Evolutionary conservation across 2,329 filamentous ascomycete genomes (phyloP).

Genomic region (Thelonectria rubi): DNA sequence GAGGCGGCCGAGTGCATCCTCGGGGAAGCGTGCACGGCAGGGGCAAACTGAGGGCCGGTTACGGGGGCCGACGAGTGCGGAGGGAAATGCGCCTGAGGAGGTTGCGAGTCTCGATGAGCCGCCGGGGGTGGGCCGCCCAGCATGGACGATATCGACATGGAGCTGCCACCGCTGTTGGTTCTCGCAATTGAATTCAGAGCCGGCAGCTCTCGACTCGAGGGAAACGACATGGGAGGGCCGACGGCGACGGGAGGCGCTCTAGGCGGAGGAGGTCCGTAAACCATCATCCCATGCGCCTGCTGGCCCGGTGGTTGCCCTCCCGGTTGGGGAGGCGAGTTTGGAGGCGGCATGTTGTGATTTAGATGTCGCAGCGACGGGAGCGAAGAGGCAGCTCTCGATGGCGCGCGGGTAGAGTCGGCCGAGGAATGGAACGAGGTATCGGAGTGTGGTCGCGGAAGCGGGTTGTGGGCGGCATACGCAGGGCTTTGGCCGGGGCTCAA

Average conservation of each 20-base stretch:
- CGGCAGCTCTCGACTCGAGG: slow-evolving; percentile 61
- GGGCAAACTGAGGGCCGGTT: slow-evolving; percentile 57
- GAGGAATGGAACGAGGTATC: slow-evolving; percentile 55
- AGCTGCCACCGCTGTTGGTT: slow-evolving; percentile 57
- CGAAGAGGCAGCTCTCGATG: slow-evolving; percentile 57
- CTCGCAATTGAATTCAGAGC: slow-evolving; percentile 61
- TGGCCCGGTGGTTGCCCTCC: slow-evolving; percentile 44
- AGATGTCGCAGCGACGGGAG: slow-evolving; percentile 49
- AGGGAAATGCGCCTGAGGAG: slow-evolving; percentile 53
- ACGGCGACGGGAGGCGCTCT: slow-evolving; percentile 54
- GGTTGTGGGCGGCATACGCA: slow-evolving; percentile 46
- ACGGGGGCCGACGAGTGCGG: slow-evolving; percentile 52
- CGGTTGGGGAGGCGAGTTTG: slow-evolving; percentile 54
- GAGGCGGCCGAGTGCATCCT: slow-evolving; percentile 62
- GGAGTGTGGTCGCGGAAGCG: slow-evolving; percentile 49
- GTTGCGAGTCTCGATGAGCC: slow-evolving; percentile 52
- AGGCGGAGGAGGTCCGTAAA: slow-evolving; percentile 58
- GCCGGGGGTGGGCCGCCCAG: slow-evolving; percentile 60
- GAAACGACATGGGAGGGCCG: slow-evolving; percentile 56
- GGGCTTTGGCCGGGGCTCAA: slow-evolving; percentile 39
- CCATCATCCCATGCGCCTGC: slow-evolving; percentile 47
- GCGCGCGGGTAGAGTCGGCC: slow-evolving; percentile 49
- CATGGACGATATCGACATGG: slow-evolving; percentile 71
- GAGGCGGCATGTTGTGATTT: slow-evolving; percentile 58
- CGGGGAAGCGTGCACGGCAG: slow-evolving; percentile 64